Evolutionary conservation across 208 protist species (phyloP).

Genomic region (Angomonas deanei): DNA sequence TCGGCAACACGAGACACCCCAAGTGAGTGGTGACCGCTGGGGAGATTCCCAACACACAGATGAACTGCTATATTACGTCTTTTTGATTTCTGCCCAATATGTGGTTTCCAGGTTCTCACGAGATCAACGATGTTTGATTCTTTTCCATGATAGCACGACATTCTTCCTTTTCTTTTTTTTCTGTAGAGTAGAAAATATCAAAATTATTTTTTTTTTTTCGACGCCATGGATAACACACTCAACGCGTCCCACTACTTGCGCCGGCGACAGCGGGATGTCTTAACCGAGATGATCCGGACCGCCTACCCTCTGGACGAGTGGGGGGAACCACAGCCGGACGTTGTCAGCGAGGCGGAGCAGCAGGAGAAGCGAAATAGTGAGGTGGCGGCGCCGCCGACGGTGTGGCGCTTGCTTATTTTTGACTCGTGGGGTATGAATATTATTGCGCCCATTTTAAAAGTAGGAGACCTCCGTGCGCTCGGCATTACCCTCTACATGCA

Average conservation of each 20-base stretch:
- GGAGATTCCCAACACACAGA: too few relatives aligned
- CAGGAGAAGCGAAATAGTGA: conserved; percentile 5
- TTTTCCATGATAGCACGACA: background rate
- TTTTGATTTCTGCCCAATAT: too few relatives aligned
- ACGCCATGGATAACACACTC: background rate
- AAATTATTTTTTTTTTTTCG: background rate
- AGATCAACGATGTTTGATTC: conserved; percentile 9
- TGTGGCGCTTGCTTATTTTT: conserved; percentile 87
- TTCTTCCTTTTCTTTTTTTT: conserved; percentile 8
- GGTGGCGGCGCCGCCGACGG: conserved; percentile 23
- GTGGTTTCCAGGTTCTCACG: too few relatives aligned
- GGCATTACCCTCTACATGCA: conserved; percentile 89
- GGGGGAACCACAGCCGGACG: conserved; percentile 27
- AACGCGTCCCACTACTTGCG: conserved; percentile 41
- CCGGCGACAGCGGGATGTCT: conserved; percentile 51
- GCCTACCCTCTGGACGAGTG: conserved; percentile 48
- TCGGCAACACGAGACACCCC: conserved; percentile 8
- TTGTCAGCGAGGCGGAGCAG: background rate
- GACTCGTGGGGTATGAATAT: conserved; percentile 84
- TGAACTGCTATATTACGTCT: too few relatives aligned
- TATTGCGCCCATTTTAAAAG: conserved; percentile 85
- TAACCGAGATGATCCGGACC: conserved; percentile 65
- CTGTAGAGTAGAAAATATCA: background rate
- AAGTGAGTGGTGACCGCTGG: conserved; percentile 13
- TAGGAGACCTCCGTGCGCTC: conserved; percentile 77